Conservation (phyloP, 345 rosid species). For the Tarenaya hassleriana region DNA sequence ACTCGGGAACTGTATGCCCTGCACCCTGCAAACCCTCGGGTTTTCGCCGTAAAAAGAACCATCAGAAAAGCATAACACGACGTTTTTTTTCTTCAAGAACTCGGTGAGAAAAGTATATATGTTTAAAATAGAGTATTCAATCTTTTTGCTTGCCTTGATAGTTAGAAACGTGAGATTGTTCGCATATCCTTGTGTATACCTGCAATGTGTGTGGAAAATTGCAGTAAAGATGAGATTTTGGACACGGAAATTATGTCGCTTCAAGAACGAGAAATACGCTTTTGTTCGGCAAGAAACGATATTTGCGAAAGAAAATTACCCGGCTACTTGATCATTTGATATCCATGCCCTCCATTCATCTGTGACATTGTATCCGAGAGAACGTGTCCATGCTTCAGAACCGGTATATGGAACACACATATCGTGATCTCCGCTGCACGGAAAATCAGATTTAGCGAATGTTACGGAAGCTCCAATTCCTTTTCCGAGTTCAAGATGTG, state of each 20-base stretch:
- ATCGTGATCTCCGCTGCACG: conserved; percentile 82
- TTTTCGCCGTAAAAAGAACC: too few relatives aligned
- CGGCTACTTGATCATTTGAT: conserved; percentile 57
- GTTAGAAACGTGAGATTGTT: conserved; percentile 80
- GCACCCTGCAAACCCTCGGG: conserved; percentile 69
- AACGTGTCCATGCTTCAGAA: conserved; percentile 81
- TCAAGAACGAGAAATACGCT: neutral
- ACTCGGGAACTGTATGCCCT: conserved; percentile 87
- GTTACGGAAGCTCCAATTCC: neutral
- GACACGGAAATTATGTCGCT: neutral
- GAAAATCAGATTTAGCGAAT: neutral
- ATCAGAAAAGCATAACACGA: neutral
- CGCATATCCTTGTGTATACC: conserved; percentile 62
- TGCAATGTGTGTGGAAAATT: conserved; percentile 25
- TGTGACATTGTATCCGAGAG: conserved; percentile 59
- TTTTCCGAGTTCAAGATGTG: neutral
- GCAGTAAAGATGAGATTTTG: neutral
- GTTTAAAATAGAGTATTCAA: neutral
- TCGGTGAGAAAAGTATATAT: neutral
- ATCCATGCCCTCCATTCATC: conserved; percentile 91
- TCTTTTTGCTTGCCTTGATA: conserved; percentile 43
- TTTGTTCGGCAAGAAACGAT: neutral
- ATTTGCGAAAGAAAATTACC: conserved; percentile 36
- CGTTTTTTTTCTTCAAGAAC: neutral
- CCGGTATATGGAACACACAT: conserved; percentile 95